These are phyloP conservation scores for Panaeolus papilionaceus DNA, from an alignment of 768 basidiomycete genomes.

Conservation along the genomic window DNA sequence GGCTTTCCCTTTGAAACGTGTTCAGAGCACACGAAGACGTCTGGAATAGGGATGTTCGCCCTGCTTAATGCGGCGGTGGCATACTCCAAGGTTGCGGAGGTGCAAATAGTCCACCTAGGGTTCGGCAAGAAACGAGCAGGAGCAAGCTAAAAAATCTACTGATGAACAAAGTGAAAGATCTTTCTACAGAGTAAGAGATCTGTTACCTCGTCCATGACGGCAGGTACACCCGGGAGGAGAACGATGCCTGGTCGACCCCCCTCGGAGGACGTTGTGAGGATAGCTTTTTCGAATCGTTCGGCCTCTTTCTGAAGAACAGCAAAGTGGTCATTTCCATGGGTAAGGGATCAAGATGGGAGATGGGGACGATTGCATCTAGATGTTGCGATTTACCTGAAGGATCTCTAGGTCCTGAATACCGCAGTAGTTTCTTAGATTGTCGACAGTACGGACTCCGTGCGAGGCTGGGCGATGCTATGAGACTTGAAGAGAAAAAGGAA, in stretches of 20 bases:
- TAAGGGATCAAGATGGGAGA: constrained; percentile 15
- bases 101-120: constrained; percentile 88
- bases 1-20: constrained; percentile 88
- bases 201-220: constrained; percentile 61
- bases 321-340: constrained; percentile 15
- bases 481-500: constrained; percentile 18
- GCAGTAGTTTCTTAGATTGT: constrained; percentile 79
- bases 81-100: constrained; percentile 81
- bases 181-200: constrained; percentile 11
- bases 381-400: constrained; percentile 58
- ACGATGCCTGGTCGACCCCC: constrained; percentile 69
- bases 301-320: constrained; percentile 62
- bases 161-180: constrained; percentile 19
- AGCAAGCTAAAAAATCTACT: constrained; percentile 38
- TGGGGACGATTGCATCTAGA: constrained; percentile 18
- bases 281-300: constrained; percentile 79
- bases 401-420: constrained; percentile 69
- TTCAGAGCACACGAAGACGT: constrained; percentile 82
- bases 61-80: constrained; percentile 73
- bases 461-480: constrained; percentile 50
- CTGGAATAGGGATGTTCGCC: constrained; percentile 71
- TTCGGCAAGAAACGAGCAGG: constrained; percentile 48
- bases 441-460: constrained; percentile 85
- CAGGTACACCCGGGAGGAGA: constrained; percentile 72
- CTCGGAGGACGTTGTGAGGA: constrained; percentile 63